Evolutionary conservation across 2,329 filamentous ascomycete species (phyloP), one percentile per base, ranked within the genome.

Genomic region (Ploettnerulaceae sp.): DNA sequence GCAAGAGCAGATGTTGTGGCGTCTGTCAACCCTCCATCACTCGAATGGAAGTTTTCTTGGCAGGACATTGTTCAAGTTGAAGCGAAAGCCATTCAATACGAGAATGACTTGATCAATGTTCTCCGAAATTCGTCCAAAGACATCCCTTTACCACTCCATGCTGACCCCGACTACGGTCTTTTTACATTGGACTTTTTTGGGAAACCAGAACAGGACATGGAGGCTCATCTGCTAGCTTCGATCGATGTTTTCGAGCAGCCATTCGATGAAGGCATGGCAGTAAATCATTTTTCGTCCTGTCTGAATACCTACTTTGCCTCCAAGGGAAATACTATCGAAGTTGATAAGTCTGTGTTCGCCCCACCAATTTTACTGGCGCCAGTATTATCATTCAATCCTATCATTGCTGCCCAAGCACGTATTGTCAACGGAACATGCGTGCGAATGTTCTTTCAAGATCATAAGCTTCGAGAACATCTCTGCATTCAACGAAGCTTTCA

Each of bases 381-480:
- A 1, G 68, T 85, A 7, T 70, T 94, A 8, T 94, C 88, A 0
- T 84, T 95, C 57, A 80, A 78, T 1, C 85, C 87, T 0, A 72
- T 91, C 12, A 74, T 95, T 12, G 70, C 76, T 7, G 77, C 81
- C 0, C 91, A 97, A 66, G 81, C 87, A 5, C 77, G 80, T 32
- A 69, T 95, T 0, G 75, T 95, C 28, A 93, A 90, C 55, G 79
- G 79, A 22, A 84, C 86, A 42, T 86, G 86, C 47, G 77, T 95
- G 57, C 74, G 79, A 43, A 70, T 94, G 7, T 76, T 97, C 15
- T 94, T 96, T 62, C 76, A 76, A 14, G 73, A 80, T 5, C 86
- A 95, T 60, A 71, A 79, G 7, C 67, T 98, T 3, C 76, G 79
- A 12, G 70, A 77, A 1, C 89, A 97, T 61, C 69, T 97, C 0